phyloP scores from a whole-genome alignment of 148 eudicot species.

The Rhododendron ferrugineum region DNA sequence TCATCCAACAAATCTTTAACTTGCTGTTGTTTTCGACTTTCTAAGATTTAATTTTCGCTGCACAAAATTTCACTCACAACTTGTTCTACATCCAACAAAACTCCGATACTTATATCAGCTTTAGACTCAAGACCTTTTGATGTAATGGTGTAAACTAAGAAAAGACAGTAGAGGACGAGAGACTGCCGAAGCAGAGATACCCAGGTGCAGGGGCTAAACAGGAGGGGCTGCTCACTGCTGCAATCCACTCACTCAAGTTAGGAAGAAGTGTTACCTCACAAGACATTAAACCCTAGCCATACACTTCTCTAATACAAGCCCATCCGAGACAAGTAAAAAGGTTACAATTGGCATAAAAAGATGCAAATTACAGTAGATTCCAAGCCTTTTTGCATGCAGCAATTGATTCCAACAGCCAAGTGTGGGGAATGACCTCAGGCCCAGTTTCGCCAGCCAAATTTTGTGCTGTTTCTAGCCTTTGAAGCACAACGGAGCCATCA shows the following conservation, averaged over 20 bases:
- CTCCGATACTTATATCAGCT: neutral
- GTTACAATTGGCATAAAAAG: neutral
- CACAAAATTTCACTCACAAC: neutral
- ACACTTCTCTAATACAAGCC: neutral
- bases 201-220: neutral
- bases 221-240: neutral
- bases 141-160: neutral
- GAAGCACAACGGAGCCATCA: constrained; percentile 15
- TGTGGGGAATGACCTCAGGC: constrained; percentile 51
- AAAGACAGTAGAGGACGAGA: neutral
- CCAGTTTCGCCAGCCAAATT: constrained; percentile 34
- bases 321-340: neutral
- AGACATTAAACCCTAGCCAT: neutral
- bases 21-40: neutral
- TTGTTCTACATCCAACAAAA: neutral
- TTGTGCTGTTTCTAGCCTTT: constrained; percentile 38
- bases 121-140: neutral
- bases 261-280: neutral
- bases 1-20: neutral
- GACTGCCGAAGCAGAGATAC: neutral
- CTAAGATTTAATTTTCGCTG: neutral
- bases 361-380: neutral
- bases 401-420: constrained; percentile 81
- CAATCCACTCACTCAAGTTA: neutral
- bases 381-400: constrained; percentile 37